Base-by-base conservation (phyloP, 148 eudicot genomes). In the Cornus controversa region DNA sequence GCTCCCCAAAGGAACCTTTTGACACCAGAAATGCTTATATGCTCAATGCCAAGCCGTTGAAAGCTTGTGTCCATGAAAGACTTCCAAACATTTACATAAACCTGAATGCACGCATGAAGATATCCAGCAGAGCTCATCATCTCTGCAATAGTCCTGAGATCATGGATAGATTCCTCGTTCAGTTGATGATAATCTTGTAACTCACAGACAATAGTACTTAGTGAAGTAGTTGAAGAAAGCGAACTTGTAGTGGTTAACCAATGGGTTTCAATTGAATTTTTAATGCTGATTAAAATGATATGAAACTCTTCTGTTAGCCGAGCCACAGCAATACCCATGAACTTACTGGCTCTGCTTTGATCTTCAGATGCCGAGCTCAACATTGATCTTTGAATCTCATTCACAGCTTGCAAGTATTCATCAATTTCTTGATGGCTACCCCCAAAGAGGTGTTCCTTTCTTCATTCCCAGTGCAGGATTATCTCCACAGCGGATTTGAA, bases 241-340 rank as follows among this genome's bases (percentile, higher is more conserved):
- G 87, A 67, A 13, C 81, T 45, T 45, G 86, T 73, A 11, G 79
- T 85, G 5, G 78, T 73, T 4, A 84, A 63, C 20, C 86, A 80
- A 6, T 90, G 89, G 40, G 90, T 31, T 3, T 86, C 93, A 24
- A 85, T 80, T 0, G 90, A 84, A 6, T 83, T 36, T 0, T 93
- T 79, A 67, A 86, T 86, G 0, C 87, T 71, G 0, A 91, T 65
- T 6, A 94, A 82, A n/a, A 94, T 86, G 69, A 74, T 77, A 0
- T 97, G 92, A 62, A 94, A 94, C 93, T 94, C 98, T 74, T 94
- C 98, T 28, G 89, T 31, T 31, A 31, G n/a, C 34, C 34, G 34
- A 31, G 34, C 34, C 34, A 31, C 34, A 5, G 34, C 34, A 5
- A 31, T 31, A 2, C 1, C 4, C 34, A 31, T 31, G 4, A 31